Base-by-base conservation (phyloP, 169 alveolate genomes). In the Eimeria sp. region DNA sequence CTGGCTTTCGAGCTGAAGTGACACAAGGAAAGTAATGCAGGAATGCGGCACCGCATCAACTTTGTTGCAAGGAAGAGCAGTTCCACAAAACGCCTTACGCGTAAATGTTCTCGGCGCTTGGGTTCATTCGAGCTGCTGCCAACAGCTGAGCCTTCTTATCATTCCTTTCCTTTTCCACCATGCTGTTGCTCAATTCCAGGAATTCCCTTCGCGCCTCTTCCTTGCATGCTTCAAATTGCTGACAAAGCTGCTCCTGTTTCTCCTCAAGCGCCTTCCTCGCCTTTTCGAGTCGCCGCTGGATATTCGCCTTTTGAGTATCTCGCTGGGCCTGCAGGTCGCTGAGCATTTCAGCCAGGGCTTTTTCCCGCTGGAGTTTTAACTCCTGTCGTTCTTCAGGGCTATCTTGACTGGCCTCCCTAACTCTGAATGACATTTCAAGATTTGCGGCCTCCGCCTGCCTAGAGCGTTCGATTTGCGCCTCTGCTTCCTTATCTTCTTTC, bases 151-250 rank as follows among this genome's bases (percentile, higher is more conserved):
- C 65, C 58, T 63, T 87, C 80, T 63, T 87, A 72, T 87, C 82
- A 43, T 63, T 34, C 16, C 93, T 43, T 40, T 70, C 78, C 14
- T 87, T 58, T 43, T 87, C 93, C 73, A 72, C 18, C 10, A 87
- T 45, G 72, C 78, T 58, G 58, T 27, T 87, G 82, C 65, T 87
- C 67, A 87, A 30, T 20, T 87, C 93, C 82, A 49, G 27, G 14
- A 87, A 87, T 63, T 87, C 93, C 40, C 43, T 87, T 57, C 78
- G 72, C 9, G 82, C 82, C 14, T 61, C 93, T 22, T 40, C 65
- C 49, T 61, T 87, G 93, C 93, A 49, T 49, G 78, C 93, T 63
- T 87, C 93, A 49, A 87, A 87, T 20, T 87, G 93, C 83, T 63
- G 83, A 10, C 63, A 65, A 63, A 87, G 78, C n/a, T 87, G 82